These are phyloP conservation scores for Thalia dealbata DNA, from an alignment of 176 grass and related monocot genomes.

Conservation along the genomic window DNA sequence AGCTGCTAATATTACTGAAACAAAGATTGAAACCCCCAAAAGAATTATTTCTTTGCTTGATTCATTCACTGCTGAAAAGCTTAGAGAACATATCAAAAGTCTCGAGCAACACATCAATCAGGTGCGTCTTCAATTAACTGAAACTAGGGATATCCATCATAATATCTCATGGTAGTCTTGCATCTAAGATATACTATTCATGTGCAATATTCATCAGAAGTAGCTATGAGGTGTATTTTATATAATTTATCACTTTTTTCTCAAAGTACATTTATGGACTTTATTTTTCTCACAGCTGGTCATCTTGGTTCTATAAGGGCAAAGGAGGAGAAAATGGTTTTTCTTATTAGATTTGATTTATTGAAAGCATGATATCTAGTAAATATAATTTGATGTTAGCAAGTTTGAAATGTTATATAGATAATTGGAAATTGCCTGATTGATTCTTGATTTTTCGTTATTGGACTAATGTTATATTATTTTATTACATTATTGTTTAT, in stretches of 20 bases:
- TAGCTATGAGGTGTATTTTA: too few species aligned
- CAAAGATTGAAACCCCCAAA: conserved; percentile 10
- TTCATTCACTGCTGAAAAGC: conserved; percentile 47
- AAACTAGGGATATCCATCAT: neutral
- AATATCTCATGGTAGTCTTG: too few species aligned
- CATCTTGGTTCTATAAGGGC: too few species aligned
- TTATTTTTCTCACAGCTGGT: too few species aligned
- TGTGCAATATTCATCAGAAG: too few species aligned
- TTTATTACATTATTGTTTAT: neutral
- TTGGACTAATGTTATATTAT: neutral
- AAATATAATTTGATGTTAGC: too few species aligned
- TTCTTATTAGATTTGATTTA: too few species aligned
- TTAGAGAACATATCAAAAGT: conserved; percentile 68
- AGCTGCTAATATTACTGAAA: conserved; percentile 18
- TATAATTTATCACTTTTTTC: too few species aligned
- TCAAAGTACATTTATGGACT: too few species aligned
- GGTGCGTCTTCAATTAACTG: conserved; percentile 31
- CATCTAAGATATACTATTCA: too few species aligned
- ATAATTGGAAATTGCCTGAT: neutral
- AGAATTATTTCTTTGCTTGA: conserved; percentile 64
- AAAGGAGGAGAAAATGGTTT: too few species aligned
- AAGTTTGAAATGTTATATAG: neutral
- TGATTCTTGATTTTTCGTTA: neutral
- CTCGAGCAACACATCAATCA: conserved; percentile 37
- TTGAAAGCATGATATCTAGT: too few species aligned